Conservation (phyloP, 805 yeast genomes). For the Barnettozyma botsteinii region DNA sequence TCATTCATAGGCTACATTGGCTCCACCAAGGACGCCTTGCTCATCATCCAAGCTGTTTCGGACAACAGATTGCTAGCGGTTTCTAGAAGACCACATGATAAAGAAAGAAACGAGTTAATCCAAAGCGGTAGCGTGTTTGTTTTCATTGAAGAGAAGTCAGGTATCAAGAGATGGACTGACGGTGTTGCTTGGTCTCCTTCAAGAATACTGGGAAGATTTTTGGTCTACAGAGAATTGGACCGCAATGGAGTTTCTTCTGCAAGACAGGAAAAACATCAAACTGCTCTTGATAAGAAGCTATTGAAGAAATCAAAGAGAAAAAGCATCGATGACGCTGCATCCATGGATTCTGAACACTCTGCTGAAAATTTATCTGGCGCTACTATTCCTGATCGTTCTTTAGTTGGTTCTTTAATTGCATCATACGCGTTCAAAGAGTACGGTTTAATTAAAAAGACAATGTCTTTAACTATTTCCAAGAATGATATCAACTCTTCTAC, state of each 20-base stretch:
- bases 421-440: slow-evolving; percentile 60
- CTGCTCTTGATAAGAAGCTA: slow-evolving; percentile 20
- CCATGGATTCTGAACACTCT: slow-evolving; percentile 3
- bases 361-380: background rate
- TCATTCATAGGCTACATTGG: slow-evolving; percentile 54
- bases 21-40: slow-evolving; percentile 75
- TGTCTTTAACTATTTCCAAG: slow-evolving; percentile 36
- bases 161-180: slow-evolving; percentile 94
- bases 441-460: slow-evolving; percentile 80
- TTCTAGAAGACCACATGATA: slow-evolving; percentile 75
- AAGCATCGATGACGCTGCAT: slow-evolving; percentile 3
- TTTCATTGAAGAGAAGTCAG: slow-evolving; percentile 74
- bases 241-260: slow-evolving; percentile 36
- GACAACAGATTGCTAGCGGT: slow-evolving; percentile 55
- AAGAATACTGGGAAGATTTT: slow-evolving; percentile 76
- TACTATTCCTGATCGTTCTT: slow-evolving; percentile 27
- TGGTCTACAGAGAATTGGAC: slow-evolving; percentile 72
- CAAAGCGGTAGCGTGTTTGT: slow-evolving; percentile 78
- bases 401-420: slow-evolving; percentile 53
- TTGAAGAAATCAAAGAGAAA: slow-evolving; percentile 9
- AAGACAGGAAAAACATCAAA: slow-evolving; percentile 30
- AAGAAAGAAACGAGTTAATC: slow-evolving; percentile 62
- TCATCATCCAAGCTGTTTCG: slow-evolving; percentile 74
- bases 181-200: slow-evolving; percentile 95
- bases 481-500: slow-evolving; percentile 15